Base-by-base conservation (phyloP, 345 rosid species). In the Hibiscus trionum region DNA sequence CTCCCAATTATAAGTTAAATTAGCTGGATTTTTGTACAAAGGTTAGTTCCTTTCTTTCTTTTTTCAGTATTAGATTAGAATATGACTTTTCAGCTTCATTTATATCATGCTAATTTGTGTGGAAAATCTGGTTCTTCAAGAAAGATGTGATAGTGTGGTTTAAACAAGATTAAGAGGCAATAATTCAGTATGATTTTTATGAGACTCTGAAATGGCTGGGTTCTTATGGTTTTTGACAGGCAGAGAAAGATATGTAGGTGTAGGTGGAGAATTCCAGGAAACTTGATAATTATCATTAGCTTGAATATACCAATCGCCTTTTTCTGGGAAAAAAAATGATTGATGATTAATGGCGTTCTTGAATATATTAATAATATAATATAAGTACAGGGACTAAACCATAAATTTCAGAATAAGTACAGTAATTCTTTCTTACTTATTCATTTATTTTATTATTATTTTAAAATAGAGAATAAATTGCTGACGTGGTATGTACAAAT, bases 1-100 rank as follows among this genome's bases (percentile, higher is more conserved):
- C 85, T 69, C 84, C 87, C 26, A 85, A 73, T 78, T 90, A 86
- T 79, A 86, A 88, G 69, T 82, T 68, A 78, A 37, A 73, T 55
- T 73, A 73, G 76, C 44, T 53, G 63, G 12, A 60, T 37, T 39
- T 53, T 33, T 21, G 70, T 73, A 53, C 60, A 4, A 49, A 73
- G 64, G 76, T 73, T 42, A 39, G 64, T 26, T 55, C 11, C 35
- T 61, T 62, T 16, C 33, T 63, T 10, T 35, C 70, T 33, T 33
- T 65, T 35, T 33, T 50, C 16, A 10, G 24, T 7, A 21, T 37
- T 63, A 33, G 11, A 21, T 37, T 63, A 33, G 11, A 52, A 52
- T 50, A 12, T 53, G 21, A 52, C 7, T 19, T 52, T 63, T 35
- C 35, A 52, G 19, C 16, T 61, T 50, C 37, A 21, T 44, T 63